phyloP scores from a whole-genome alignment of 2,329 filamentous ascomycete species.

The Tympanopsis confertula region DNA sequence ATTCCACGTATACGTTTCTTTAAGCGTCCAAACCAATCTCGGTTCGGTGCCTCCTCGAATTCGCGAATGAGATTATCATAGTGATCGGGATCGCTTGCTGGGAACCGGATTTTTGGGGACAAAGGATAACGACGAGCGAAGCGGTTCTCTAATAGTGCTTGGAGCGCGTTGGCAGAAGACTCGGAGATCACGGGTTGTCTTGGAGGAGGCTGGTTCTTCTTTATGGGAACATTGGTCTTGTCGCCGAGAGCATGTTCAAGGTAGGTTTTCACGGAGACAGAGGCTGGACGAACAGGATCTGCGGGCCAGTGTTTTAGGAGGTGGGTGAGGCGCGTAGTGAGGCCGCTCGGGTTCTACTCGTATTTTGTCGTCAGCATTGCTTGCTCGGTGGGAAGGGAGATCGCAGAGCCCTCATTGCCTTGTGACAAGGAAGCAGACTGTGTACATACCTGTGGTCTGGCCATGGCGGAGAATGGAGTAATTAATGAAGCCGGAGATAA shows the following conservation, averaged over 20 bases:
- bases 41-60: slow-evolving; percentile 36
- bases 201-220: background rate
- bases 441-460: no score
- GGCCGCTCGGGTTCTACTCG: slow-evolving; percentile 13
- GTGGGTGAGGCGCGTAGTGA: slow-evolving; percentile 22
- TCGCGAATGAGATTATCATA: slow-evolving; percentile 38
- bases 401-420: no score
- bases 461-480: no score
- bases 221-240: slow-evolving; percentile 4
- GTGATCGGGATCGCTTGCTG: slow-evolving; percentile 1
- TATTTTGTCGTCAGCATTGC: slow-evolving; percentile 4
- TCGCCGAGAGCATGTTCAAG: slow-evolving; percentile 18
- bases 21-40: slow-evolving; percentile 30
- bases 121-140: slow-evolving; percentile 7
- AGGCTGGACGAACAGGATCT: slow-evolving; percentile 27
- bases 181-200: background rate
- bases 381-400: no score
- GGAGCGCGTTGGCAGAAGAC: background rate
- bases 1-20: slow-evolving; percentile 4
- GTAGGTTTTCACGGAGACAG: slow-evolving; percentile 28
- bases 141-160: background rate
- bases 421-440: no score
- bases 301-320: slow-evolving; percentile 28
- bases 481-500: no score
- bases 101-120: slow-evolving; percentile 5